Evolutionary conservation across 371 early-diverging fungal genomes (phyloP), one percentile per base, ranked within the genome.

Genomic region (Saksenaea vasiformis): DNA sequence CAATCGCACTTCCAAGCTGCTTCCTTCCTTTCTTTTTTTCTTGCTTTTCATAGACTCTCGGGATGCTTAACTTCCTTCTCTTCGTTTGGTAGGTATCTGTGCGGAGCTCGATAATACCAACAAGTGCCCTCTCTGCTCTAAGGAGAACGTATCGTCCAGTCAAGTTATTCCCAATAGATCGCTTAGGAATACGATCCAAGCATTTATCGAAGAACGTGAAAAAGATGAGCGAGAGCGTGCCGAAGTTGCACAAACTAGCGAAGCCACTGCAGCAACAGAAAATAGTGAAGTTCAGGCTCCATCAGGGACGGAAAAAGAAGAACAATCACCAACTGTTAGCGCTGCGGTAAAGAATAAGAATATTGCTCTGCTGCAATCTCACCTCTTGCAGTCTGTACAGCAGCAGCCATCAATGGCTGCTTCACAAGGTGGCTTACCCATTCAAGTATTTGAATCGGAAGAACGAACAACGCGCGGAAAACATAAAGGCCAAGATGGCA

Each of bases 101-200:
- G 60, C 54, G 53, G 63, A 58, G 17, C 65, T 79, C 19, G 70
- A 75, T 43, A 69, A 73, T 34, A 68, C 64, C 39, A 67, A 55
- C 57, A 65, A 59, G 38, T 79, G 79, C 56, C 79, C 79, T 36
- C 62, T 63, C 28, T 79, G 79, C 60, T 62, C 70, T 57, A 71
- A 66, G 56, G 76, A 79, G 51, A 66, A 68, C 34, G 56, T 73
- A 17, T 34, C 54, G 8, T 41, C 67, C 2, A 68, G 67, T 19
- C 76, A 75, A 43, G 56, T 76, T 35, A 73, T 79, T 35, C 72
- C 74, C 14, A 79, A 79, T 60, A 73, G 70, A 19, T 73, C 79
- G 35, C 39, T 79, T 19, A 58, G 69, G 61, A 60, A 61, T 57
- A 67, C 74, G 3, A 74, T 79, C 35, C 67, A 76, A 54, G 64